These are phyloP conservation scores for Tuber brumale DNA, from an alignment of 495 filamentous ascomycete species.

Conservation along the genomic window DNA sequence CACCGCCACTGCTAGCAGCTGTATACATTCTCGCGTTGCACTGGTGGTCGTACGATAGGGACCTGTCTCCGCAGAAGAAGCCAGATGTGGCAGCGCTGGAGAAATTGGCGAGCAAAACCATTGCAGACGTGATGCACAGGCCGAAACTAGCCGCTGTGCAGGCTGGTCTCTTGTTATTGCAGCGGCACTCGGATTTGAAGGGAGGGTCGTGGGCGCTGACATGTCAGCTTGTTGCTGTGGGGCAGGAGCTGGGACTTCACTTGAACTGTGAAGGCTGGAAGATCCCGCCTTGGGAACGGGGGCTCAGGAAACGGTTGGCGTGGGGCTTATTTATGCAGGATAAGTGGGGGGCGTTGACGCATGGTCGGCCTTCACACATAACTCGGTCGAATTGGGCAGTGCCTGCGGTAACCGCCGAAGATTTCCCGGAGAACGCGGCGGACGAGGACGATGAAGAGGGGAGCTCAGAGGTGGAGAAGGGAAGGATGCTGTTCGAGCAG, in stretches of 20 bases:
- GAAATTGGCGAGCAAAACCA: constrained; percentile 62
- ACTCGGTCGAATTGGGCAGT: constrained; percentile 79
- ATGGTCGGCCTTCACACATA: constrained; percentile 79
- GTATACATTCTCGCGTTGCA: constrained; percentile 87
- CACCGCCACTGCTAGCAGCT: constrained; percentile 75
- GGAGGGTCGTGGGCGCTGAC: constrained; percentile 81
- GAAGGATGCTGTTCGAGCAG: constrained; percentile 61
- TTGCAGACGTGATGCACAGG: constrained; percentile 69
- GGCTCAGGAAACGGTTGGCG: constrained; percentile 72
- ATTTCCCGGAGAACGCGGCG: constrained; percentile 59
- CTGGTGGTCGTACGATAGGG: constrained; percentile 73
- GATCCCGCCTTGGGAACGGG: constrained; percentile 79
- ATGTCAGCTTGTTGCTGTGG: constrained; percentile 72
- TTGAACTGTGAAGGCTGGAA: constrained; percentile 83
- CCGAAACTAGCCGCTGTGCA: constrained; percentile 92
- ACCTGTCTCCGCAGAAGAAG: constrained; percentile 56
- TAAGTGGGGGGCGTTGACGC: constrained; percentile 83
- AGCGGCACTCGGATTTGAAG: constrained; percentile 59
- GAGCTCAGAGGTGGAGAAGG: constrained; percentile 58
- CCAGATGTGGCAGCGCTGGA: constrained; percentile 73
- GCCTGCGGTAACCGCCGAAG: constrained; percentile 56
- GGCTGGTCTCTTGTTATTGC: constrained; percentile 79
- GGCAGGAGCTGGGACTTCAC: constrained; percentile 78
- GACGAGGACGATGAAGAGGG: constrained; percentile 54
- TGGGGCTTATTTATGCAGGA: constrained; percentile 93